Conservation (phyloP, 73 alveolate genomes). For the Urostyla sp. region DNA sequence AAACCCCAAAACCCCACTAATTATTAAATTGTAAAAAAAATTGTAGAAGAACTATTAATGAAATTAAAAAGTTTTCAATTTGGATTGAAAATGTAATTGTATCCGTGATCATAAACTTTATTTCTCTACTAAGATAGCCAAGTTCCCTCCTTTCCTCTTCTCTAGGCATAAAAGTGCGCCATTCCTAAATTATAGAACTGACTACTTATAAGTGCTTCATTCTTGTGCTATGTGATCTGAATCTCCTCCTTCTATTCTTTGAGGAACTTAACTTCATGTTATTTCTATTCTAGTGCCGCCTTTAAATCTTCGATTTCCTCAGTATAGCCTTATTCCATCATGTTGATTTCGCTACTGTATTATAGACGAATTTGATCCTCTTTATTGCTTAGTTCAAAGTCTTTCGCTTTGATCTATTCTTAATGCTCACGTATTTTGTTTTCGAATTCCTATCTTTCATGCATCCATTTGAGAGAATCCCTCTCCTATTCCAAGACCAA, state of each 20-base stretch:
- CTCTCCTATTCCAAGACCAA: conserved; percentile 1
- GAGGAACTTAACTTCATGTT: not conserved
- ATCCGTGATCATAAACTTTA: not conserved
- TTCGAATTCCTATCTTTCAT: conserved; percentile 10
- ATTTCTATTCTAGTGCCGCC: not conserved
- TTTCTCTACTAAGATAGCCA: conserved; percentile 44
- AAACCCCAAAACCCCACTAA: conserved; percentile 10
- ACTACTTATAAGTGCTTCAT: not conserved
- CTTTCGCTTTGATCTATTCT: conserved; percentile 1
- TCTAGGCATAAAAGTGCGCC: conserved; percentile 15
- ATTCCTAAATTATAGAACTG: conserved; percentile 9
- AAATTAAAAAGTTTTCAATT: not conserved
- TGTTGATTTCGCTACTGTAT: conserved; percentile 5
- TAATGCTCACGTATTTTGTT: conserved; percentile 10
- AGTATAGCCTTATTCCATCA: conserved; percentile 32
- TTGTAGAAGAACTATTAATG: not conserved
- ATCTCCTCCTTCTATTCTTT: conserved; percentile 1
- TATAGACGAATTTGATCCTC: conserved; percentile 18
- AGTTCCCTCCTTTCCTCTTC: not conserved
- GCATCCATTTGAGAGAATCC: conserved; percentile 14
- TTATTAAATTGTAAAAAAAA: not conserved
- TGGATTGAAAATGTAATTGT: conserved; percentile 9
- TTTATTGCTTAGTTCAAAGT: conserved; percentile 10
- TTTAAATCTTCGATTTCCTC: conserved; percentile 12
- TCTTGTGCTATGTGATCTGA: conserved; percentile 9